phyloP scores from a whole-genome alignment of 192 early-diverging fungal genomes.

The Linnemannia schmuckeri region DNA sequence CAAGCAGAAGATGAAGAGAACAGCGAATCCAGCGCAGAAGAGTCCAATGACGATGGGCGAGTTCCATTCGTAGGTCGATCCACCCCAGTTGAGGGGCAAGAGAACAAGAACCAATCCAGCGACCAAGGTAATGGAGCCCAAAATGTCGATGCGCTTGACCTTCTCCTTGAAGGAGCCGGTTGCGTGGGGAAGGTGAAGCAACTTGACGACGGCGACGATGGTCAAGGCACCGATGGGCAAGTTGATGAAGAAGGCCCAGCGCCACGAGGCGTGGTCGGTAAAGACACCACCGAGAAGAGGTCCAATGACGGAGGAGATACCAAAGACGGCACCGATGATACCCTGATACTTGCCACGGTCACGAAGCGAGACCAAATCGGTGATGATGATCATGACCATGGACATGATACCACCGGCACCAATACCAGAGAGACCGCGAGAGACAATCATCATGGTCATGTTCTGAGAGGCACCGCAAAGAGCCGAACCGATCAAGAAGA shows the following conservation, averaged over 20 bases:
- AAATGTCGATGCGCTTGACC: slow-evolving; percentile 72
- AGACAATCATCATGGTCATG: slow-evolving; percentile 73
- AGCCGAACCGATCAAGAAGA: slow-evolving; percentile 77
- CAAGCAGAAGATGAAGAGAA: slow-evolving; percentile 65
- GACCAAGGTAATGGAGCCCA: slow-evolving; percentile 68
- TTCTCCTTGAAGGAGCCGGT: slow-evolving; percentile 66
- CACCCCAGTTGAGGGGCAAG: slow-evolving; percentile 82
- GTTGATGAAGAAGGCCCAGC: slow-evolving; percentile 74
- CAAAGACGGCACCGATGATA: slow-evolving; percentile 67
- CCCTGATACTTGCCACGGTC: slow-evolving; percentile 80
- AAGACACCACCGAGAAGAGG: slow-evolving; percentile 57
- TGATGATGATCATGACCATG: slow-evolving; percentile 75
- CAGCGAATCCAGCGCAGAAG: slow-evolving; percentile 63
- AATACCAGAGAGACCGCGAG: slow-evolving; percentile 80
- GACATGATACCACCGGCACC: slow-evolving; percentile 75
- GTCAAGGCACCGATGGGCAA: slow-evolving; percentile 69
- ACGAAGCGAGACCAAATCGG: slow-evolving; percentile 72
- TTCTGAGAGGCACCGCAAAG: slow-evolving; percentile 72
- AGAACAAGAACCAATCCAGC: slow-evolving; percentile 69
- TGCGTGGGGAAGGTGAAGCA: slow-evolving; percentile 70
- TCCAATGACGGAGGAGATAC: slow-evolving; percentile 67
- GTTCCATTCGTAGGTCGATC: slow-evolving; percentile 76
- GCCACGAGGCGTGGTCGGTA: slow-evolving; percentile 68
- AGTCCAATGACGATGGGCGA: slow-evolving; percentile 67
- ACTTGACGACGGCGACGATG: slow-evolving; percentile 50